Base-by-base conservation (phyloP, 78 protist species). In the Speleostelium caveatum region DNA sequence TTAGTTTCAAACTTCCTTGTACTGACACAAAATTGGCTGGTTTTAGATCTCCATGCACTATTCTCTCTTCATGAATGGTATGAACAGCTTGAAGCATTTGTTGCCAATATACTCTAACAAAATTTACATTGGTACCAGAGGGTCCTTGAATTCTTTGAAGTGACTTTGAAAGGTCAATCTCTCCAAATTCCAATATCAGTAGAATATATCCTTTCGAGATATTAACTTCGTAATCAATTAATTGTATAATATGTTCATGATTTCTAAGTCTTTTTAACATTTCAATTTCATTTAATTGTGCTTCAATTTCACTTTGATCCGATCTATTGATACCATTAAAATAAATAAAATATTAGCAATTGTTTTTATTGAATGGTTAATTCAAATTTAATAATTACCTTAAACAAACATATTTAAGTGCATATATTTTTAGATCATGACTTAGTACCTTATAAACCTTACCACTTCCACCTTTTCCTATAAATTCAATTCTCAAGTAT, bases 11-110 rank as follows among this genome's bases (percentile, higher is more conserved):
- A 53, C 26, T 4, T 22, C 99, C 99, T 30, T 86, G 56, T 26
- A 98, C 99, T 21, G 94, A 51, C 1, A 98, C 75, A 7, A 98
- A 98, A 86, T 98, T 98, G 36, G 99, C 98, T 2, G 99, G 99
- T 73, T 98, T 98, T 28, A 98, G 76, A 73, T 98, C 99, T 7
- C 90, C 68, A 74, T 98, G 99, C 5, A 98, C 88, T 16, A 98
- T 97, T 22, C 97, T 60, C 45, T 93, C 80, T 30, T 97, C 86
- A 80, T 98, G 99, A 10, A 97, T 86, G 16, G 93, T 72, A 22
- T 90, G 38, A 0, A 98, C 99, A 21, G 93, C 86, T 17, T 49
- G 68, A 33, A 93, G 38, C 87, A 86, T 86, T 86, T 94, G 95
- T 60, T 96, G 95, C 97, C 97, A 97, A 69, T 90, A 96, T 21